Conservation (phyloP, 2,329 filamentous ascomycete species). For the Penicillium sp. region DNA sequence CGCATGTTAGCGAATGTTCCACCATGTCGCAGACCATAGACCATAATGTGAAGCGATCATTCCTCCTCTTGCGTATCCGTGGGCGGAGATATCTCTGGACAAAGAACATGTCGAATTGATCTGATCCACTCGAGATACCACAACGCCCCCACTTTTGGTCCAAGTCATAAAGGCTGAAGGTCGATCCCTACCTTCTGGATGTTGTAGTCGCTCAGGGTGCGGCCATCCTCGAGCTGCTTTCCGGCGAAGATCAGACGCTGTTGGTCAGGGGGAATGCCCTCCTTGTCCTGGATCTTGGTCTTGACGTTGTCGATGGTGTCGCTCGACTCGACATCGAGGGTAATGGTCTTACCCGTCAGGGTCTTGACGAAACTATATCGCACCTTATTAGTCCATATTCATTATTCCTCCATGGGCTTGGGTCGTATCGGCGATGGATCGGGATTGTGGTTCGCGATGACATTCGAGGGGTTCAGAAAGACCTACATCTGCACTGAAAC, state of each 20-base stretch:
- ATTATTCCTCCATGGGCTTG: slow-evolving; percentile 15
- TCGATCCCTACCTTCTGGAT: slow-evolving; percentile 82
- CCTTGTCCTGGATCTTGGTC: slow-evolving; percentile 99
- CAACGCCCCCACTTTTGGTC: slow-evolving; percentile 5
- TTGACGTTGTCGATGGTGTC: slow-evolving; percentile 99
- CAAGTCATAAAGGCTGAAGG: slow-evolving; percentile 8
- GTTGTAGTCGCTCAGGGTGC: slow-evolving; percentile 97
- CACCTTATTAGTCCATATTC: slow-evolving; percentile 27
- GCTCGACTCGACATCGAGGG: slow-evolving; percentile 97
- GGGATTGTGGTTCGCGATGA: slow-evolving; percentile 21
- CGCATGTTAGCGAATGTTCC: slow-evolving; percentile 33
- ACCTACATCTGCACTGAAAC: slow-evolving; percentile 85
- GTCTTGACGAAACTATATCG: slow-evolving; percentile 93
- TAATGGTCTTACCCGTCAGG: slow-evolving; percentile 99
- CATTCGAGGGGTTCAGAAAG: slow-evolving; percentile 31
- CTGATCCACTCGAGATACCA: slow-evolving; percentile 5
- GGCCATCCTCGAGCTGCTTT: slow-evolving; percentile 98
- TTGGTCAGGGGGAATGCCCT: slow-evolving; percentile 96
- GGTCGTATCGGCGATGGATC: slow-evolving; percentile 18
- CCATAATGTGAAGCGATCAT: background rate
- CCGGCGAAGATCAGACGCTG: slow-evolving; percentile 98
- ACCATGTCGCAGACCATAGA: background rate
- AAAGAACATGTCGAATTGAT: background rate
- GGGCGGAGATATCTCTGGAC: background rate
- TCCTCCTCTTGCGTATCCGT: slow-evolving; percentile 14